phyloP scores from a whole-genome alignment of 2,329 filamentous ascomycete genomes.

The Colletotrichum horii region DNA sequence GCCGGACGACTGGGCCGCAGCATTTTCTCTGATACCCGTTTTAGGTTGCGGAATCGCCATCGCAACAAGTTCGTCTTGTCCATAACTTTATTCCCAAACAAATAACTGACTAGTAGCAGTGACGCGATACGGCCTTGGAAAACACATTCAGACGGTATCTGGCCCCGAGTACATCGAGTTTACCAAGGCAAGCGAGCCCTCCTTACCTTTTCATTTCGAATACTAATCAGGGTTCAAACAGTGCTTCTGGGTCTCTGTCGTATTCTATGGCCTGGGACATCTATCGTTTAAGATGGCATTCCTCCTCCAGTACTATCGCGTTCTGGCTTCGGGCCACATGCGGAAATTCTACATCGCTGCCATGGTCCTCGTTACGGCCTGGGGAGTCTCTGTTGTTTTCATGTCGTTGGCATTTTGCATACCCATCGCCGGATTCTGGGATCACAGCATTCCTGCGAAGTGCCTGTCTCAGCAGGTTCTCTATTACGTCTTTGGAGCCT shows the following conservation, averaged over 20 bases:
- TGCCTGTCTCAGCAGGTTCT: slow-evolving; percentile 24
- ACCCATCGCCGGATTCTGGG: slow-evolving; percentile 32
- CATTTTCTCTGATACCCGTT: slow-evolving; percentile 21
- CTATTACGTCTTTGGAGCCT: slow-evolving; percentile 27
- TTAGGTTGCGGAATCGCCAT: not conserved
- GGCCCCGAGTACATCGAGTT: not conserved
- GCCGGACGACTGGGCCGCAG: slow-evolving; percentile 28
- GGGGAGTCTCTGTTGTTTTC: slow-evolving; percentile 30
- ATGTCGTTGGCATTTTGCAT: slow-evolving; percentile 26
- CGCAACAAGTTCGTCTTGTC: not conserved
- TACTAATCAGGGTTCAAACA: not conserved
- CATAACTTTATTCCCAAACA: too few species aligned
- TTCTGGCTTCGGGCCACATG: slow-evolving; percentile 31
- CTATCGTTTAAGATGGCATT: slow-evolving; percentile 37
- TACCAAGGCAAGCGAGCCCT: slow-evolving; percentile 5
- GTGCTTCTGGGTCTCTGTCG: slow-evolving; percentile 33
- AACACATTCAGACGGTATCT: slow-evolving; percentile 9
- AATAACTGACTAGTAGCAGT: not conserved
- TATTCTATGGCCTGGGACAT: slow-evolving; percentile 34
- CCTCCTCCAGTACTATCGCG: slow-evolving; percentile 39
- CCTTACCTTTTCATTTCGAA: not conserved
- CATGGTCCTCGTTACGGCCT: slow-evolving; percentile 28
- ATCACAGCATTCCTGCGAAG: slow-evolving; percentile 19
- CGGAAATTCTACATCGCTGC: slow-evolving; percentile 28
- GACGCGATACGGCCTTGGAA: slow-evolving; percentile 24